phyloP scores from a whole-genome alignment of 805 yeast species.

The Candida yuanshanica region DNA sequence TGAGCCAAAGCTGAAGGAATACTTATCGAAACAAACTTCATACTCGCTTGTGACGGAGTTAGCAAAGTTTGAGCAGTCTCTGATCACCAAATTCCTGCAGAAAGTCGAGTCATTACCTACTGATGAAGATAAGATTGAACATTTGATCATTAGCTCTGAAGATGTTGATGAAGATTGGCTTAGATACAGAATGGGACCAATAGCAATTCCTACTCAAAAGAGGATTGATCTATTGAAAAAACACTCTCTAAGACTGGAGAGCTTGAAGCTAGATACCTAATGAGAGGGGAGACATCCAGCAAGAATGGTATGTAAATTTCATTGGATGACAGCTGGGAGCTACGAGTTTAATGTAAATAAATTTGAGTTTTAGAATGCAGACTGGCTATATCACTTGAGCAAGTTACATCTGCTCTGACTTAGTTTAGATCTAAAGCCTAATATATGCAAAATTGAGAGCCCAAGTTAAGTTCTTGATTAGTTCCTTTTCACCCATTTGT shows the following conservation, averaged over 20 bases:
- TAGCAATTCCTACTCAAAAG: slow-evolving; percentile 9
- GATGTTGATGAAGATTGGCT: slow-evolving; percentile 22
- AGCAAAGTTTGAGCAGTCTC: slow-evolving; percentile 13
- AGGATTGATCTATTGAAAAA: slow-evolving; percentile 8
- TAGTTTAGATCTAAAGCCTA: too few species aligned
- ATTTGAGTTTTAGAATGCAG: too few species aligned
- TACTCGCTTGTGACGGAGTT: slow-evolving; percentile 16
- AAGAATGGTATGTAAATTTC: too few species aligned
- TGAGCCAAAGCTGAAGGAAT: slow-evolving; percentile 1
- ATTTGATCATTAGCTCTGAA: slow-evolving; percentile 16
- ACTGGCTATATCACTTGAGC: too few species aligned
- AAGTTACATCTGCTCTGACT: too few species aligned
- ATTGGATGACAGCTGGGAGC: too few species aligned
- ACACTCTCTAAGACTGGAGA: slow-evolving; percentile 1
- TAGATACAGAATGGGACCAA: slow-evolving; percentile 18
- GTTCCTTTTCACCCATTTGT: too few species aligned
- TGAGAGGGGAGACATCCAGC: not conserved
- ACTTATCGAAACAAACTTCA: slow-evolving; percentile 1
- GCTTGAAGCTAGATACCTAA: not conserved
- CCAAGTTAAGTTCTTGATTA: too few species aligned
- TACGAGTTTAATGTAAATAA: too few species aligned
- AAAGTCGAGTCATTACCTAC: not conserved
- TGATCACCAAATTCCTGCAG: slow-evolving; percentile 7
- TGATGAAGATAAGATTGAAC: slow-evolving; percentile 12
- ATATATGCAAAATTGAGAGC: too few species aligned